These are phyloP conservation scores for Tolypocladium ophioglossoides DNA, from an alignment of 2,329 filamentous ascomycete species.

Conservation along the genomic window DNA sequence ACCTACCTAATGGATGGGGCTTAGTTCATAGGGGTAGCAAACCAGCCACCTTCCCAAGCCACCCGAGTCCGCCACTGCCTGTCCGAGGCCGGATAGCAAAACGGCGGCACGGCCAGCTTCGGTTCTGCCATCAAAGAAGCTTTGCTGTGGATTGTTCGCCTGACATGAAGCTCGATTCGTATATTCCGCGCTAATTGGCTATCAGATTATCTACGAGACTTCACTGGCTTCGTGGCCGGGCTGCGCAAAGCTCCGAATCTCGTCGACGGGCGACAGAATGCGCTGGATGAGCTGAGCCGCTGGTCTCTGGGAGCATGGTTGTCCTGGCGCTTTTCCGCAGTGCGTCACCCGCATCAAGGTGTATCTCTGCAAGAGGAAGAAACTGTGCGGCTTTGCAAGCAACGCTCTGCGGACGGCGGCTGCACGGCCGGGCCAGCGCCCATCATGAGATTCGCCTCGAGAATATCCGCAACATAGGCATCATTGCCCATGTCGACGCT, in stretches of 20 bases:
- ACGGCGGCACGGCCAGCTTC: not conserved
- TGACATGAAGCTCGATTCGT: not conserved
- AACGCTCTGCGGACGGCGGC: not conserved
- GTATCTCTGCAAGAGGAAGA: not conserved
- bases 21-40: too few species aligned
- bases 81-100: not conserved
- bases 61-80: not conserved
- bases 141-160: not conserved
- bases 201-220: not conserved
- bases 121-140: not conserved
- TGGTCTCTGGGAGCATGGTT: constrained; percentile 5
- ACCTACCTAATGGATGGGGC: too few species aligned
- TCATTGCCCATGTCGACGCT: constrained; percentile 97
- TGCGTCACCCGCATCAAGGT: not conserved
- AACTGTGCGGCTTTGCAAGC: not conserved
- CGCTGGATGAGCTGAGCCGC: not conserved
- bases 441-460: constrained; percentile 17
- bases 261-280: not conserved
- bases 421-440: constrained; percentile 4
- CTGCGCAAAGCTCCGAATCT: not conserved
- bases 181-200: not conserved
- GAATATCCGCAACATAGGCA: constrained; percentile 86
- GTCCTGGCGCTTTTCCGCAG: constrained; percentile 5
- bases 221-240: not conserved
- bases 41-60: not conserved